Evolutionary conservation across 345 rosid genomes (phyloP), one percentile per base, ranked within the genome.

Genomic region (Bretschneidera sinensis): DNA sequence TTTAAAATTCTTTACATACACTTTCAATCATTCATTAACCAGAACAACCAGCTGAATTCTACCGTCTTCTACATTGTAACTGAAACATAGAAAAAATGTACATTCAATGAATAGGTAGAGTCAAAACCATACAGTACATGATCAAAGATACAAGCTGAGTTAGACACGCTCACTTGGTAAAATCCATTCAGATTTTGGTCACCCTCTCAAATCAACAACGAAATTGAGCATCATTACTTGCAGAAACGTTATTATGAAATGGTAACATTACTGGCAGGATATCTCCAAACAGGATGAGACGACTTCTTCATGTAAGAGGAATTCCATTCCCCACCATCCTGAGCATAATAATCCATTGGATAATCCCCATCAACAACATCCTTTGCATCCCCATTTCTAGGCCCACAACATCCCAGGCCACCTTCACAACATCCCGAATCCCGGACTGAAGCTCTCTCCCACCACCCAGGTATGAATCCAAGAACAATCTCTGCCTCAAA

Each of bases 291-390:
- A 7, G 84, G 79, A 47, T 84, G 87, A 33, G 74, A 71, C 13
- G 67, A 16, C 77, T 87, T 92, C 80, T 83, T 89, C 57, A 76
- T 73, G 69, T 92, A 84, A 13, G 94, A 79, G 1, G 98, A 92
- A 74, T 89, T 89, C 97, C 98, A 89, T 21, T 84, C 94, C 28
- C 97, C 98, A 48, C 98, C 98, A 58, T 92, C 88, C 71, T 89
- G 91, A 15, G 97, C 96, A 75, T 85, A 89, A 61, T 92, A 92
- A 77, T 92, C 97, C 98, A 92, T 89, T 0, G 97, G 96, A 67
- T 92, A 89, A 59, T 85, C 92, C 28, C 88, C 89, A 23, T 51
- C 71, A 11, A 66, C 61, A 21, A 17, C 54, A 13, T 65, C 76
- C 0, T 69, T 48, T 55, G 43, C 60, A 48, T 20, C 60, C 8